Evolutionary conservation across 2,329 filamentous ascomycete species (phyloP), one percentile per base, ranked within the genome.

Genomic region (Dactylellina drechsleri): DNA sequence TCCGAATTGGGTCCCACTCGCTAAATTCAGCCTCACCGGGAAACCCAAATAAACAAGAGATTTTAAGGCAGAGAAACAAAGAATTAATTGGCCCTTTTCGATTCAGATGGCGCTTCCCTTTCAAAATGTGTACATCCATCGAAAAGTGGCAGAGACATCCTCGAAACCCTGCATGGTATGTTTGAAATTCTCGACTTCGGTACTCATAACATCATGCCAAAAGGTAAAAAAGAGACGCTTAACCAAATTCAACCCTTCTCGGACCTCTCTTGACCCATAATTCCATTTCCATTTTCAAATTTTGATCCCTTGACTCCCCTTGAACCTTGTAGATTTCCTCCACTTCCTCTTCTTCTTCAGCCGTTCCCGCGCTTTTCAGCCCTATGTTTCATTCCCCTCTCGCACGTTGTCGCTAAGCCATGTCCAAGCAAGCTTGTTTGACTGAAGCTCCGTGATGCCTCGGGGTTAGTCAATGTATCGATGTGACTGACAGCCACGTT

Each of bases 81-180:
- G 41, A 53, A 58, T n/a, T 41, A 58, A 43, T 31, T 47, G 13
- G 43, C 13, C 23, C 18, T 56, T 54, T 53, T 53, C 26, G 20
- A 10, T 52, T 58, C 20, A 23, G 53, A 70, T 70, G 66, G 71
- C 71, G 47, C 52, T 57, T 65, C 65, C 71, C 50, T 68, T 76
- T 53, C 71, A 68, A 60, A 76, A 76, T 64, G 59, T 56, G 45
- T 76, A 76, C 71, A 61, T 61, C 45, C 58, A 49, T 43, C 71
- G 71, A 49, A 68, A 68, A 43, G 71, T 76, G 43, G 71, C 64
- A 68, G 71, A 76, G 52, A 49, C 88, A n/a, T 87, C 90, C 0
- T 87, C 92, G 12, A 96, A 92, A 82, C 86, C 92, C 58, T 99
- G 95, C 83, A 91, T 92, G 82, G 88, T 98, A 77, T 98, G 95